Evolutionary conservation across 805 yeast species (phyloP).

Genomic region (Torulaspora gathmanii): DNA sequence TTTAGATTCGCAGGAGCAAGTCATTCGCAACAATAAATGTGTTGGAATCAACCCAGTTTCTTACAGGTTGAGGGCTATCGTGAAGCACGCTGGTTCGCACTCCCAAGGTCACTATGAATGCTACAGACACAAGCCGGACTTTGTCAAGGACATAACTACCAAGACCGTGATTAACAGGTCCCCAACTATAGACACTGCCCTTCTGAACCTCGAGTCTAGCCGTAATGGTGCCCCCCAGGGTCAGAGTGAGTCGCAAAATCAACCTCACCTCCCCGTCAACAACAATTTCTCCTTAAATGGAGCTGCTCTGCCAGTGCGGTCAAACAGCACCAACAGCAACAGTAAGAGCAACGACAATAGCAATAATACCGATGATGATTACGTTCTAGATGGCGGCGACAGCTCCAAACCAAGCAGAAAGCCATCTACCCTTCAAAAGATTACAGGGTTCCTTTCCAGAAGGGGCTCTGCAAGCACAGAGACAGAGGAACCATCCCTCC

Average conservation of each 20-base stretch:
- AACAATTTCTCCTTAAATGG: constrained; percentile 5
- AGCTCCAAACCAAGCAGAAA: constrained; percentile 16
- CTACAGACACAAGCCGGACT: constrained; percentile 67
- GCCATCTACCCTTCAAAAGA: constrained; percentile 18
- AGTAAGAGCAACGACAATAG: constrained; percentile 1
- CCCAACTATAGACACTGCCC: constrained; percentile 24
- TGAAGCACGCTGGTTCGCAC: constrained; percentile 87
- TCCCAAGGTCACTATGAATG: constrained; percentile 89
- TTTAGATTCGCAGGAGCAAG: constrained; percentile 44
- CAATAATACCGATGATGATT: constrained; percentile 15
- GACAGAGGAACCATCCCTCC: constrained; percentile 1
- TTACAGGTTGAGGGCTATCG: constrained; percentile 64
- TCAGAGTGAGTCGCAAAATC: background rate
- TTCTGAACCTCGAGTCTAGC: too few species aligned
- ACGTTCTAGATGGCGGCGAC: constrained; percentile 14
- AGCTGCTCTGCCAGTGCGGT: constrained; percentile 10
- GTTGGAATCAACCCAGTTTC: constrained; percentile 32
- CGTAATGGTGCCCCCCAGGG: background rate
- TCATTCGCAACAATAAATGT: constrained; percentile 20
- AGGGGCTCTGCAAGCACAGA: constrained; percentile 15
- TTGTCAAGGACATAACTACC: constrained; percentile 31
- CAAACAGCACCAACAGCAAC: constrained; percentile 2
- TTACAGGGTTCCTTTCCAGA: constrained; percentile 24
- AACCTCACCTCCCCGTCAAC: background rate
- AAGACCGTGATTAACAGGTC: constrained; percentile 31